phyloP scores from a whole-genome alignment of 192 early-diverging fungal genomes.

The Chytriomyces confervae region DNA sequence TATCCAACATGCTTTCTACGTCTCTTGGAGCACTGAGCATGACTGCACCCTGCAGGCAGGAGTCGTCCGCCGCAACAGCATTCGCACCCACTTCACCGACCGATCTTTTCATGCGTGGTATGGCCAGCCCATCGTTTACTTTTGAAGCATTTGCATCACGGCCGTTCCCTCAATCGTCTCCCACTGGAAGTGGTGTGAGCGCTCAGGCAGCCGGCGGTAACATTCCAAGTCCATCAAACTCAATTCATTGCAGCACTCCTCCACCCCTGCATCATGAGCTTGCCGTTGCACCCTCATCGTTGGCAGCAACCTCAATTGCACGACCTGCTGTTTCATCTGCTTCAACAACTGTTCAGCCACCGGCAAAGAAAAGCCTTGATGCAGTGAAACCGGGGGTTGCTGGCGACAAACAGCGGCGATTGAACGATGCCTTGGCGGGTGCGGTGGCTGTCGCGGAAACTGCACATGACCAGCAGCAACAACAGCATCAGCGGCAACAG shows the following conservation, averaged over 20 bases:
- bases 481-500: too few species aligned
- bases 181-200: not conserved
- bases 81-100: not conserved
- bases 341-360: not conserved
- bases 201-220: not conserved
- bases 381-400: too few species aligned
- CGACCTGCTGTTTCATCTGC: not conserved
- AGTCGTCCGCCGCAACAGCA: not conserved
- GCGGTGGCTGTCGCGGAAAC: not conserved
- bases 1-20: conserved; percentile 22
- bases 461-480: not conserved
- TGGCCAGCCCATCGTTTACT: not conserved
- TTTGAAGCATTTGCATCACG: not conserved
- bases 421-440: conserved; percentile 2
- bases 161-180: not conserved
- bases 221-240: conserved; percentile 24
- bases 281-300: not conserved
- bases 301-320: not conserved
- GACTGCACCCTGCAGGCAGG: not conserved
- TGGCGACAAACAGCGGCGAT: not conserved
- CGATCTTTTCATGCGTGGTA: not conserved
- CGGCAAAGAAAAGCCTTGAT: not conserved
- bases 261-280: conserved; percentile 30
- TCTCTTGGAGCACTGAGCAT: conserved; percentile 27
- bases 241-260: conserved; percentile 15